phyloP scores from a whole-genome alignment of 305 asterid species.

The Fraxinus platypoda region DNA sequence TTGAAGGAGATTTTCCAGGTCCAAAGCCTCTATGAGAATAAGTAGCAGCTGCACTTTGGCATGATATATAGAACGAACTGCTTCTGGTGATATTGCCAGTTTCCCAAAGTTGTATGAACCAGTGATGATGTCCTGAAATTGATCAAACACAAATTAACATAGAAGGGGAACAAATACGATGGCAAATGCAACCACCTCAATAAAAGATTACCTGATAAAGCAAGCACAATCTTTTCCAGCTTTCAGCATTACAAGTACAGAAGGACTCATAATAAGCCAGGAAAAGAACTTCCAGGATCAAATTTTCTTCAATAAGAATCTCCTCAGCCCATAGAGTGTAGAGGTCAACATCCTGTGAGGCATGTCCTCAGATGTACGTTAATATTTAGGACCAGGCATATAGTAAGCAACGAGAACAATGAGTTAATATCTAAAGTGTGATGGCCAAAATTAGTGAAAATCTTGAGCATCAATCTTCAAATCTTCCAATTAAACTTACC shows the following conservation, averaged over 20 bases:
- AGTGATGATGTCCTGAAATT: constrained; percentile 63
- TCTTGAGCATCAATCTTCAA: constrained; percentile 13
- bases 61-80: constrained; percentile 59
- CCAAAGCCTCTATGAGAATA: constrained; percentile 83
- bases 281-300: constrained; percentile 83
- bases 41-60: constrained; percentile 81
- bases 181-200: constrained; percentile 17
- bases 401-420: not conserved
- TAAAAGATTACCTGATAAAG: constrained; percentile 72
- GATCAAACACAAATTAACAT: constrained; percentile 6
- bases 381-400: constrained; percentile 8
- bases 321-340: constrained; percentile 92
- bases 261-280: constrained; percentile 78
- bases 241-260: constrained; percentile 61
- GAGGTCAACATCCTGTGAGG: constrained; percentile 72
- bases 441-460: constrained; percentile 15
- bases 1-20: constrained; percentile 89
- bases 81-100: constrained; percentile 77
- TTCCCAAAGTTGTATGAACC: constrained; percentile 76
- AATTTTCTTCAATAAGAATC: constrained; percentile 75
- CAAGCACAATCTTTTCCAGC: constrained; percentile 73
- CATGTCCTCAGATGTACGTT: constrained; percentile 18
- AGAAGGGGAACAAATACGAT: constrained; percentile 13
- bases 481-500: constrained; percentile 48
- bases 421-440: not conserved